These are phyloP conservation scores for Wickerhamomyces tratensis DNA, from an alignment of 805 yeast genomes.

Conservation along the genomic window DNA sequence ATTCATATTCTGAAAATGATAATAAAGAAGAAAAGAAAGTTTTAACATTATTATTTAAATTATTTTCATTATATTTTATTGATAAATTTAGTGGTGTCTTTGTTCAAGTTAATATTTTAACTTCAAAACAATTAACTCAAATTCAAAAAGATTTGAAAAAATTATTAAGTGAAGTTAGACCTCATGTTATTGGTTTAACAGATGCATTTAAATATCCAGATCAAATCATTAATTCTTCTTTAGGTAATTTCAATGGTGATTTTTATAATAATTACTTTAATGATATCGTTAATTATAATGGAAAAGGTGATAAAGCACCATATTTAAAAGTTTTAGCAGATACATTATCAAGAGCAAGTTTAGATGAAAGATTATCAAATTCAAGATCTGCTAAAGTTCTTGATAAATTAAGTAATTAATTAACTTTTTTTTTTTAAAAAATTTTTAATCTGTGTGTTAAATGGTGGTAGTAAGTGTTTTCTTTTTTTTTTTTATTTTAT, in stretches of 20 bases:
- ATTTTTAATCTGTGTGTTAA: no score
- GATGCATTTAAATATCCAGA: slow-evolving; percentile 82
- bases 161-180: slow-evolving; percentile 44
- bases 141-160: slow-evolving; percentile 34
- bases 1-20: slow-evolving; percentile 10
- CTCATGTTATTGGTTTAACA: slow-evolving; percentile 66
- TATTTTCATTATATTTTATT: slow-evolving; percentile 57
- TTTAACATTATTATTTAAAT: slow-evolving; percentile 43
- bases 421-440: no score
- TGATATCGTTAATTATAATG: slow-evolving; percentile 41
- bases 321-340: slow-evolving; percentile 30
- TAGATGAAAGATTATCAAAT: slow-evolving; percentile 25
- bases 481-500: no score
- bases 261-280: slow-evolving; percentile 73
- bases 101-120: slow-evolving; percentile 50
- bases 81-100: slow-evolving; percentile 68
- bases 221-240: slow-evolving; percentile 69
- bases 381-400: slow-evolving; percentile 21
- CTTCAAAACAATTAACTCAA: slow-evolving; percentile 35
- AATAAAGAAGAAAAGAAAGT: slow-evolving; percentile 31
- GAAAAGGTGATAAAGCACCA: slow-evolving; percentile 39
- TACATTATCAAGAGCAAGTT: slow-evolving; percentile 29
- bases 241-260: slow-evolving; percentile 77
- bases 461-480: no score
- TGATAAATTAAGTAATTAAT: slow-evolving; percentile 19